These are phyloP conservation scores for Aspergillus ibericus DNA, from an alignment of 2,329 filamentous ascomycete species.

Conservation along the genomic window DNA sequence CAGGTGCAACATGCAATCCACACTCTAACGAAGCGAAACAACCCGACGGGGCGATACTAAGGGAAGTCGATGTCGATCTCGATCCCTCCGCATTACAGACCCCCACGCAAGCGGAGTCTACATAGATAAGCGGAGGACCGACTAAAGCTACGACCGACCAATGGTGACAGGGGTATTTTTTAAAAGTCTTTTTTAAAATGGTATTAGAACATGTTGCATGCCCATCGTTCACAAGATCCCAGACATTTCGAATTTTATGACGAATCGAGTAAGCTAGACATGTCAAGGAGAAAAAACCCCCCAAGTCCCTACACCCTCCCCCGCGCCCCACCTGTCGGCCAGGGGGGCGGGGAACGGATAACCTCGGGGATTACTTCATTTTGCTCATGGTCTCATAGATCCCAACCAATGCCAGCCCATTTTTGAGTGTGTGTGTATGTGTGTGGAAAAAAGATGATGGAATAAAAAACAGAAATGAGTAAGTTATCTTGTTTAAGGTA, in stretches of 20 bases:
- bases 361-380: conserved; percentile 38
- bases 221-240: conserved; percentile 34
- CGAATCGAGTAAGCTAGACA: conserved; percentile 40
- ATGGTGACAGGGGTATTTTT: not conserved
- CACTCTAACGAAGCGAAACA: not conserved
- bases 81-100: conserved; percentile 35
- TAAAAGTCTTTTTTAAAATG: conserved; percentile 29
- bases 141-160: not conserved
- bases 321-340: not conserved
- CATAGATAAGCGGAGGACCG: not conserved
- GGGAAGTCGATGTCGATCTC: too few species aligned
- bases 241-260: conserved; percentile 33
- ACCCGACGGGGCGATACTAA: not conserved
- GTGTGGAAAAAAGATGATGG: conserved; percentile 30
- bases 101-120: not conserved
- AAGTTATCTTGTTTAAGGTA: conserved; percentile 12
- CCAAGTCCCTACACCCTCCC: too few species aligned
- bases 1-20: too few species aligned
- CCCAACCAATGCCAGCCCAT: conserved; percentile 40
- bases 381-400: conserved; percentile 49
- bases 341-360: conserved; percentile 13
- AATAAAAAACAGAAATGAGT: conserved; percentile 26
- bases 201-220: conserved; percentile 44
- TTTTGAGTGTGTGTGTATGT: too few species aligned
- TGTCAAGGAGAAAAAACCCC: conserved; percentile 31